These are phyloP conservation scores for Penicilliopsis zonata DNA, from an alignment of 495 filamentous ascomycete species.

Conservation along the genomic window DNA sequence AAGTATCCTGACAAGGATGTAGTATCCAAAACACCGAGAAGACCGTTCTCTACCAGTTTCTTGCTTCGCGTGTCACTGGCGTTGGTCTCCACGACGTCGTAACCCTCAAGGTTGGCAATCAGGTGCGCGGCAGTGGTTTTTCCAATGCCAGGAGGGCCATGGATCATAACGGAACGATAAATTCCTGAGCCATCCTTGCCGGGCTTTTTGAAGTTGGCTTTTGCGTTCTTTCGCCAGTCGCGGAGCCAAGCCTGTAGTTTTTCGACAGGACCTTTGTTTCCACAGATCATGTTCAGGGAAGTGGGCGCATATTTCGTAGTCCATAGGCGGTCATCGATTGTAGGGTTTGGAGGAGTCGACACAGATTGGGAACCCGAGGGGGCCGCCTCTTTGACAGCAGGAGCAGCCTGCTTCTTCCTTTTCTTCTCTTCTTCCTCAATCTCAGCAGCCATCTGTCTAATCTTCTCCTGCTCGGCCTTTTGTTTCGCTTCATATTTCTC, in stretches of 20 bases:
- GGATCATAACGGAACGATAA: constrained; percentile 78
- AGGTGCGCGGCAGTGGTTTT: constrained; percentile 97
- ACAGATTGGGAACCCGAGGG: constrained; percentile 8
- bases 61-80: constrained; percentile 97
- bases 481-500: constrained; percentile 71
- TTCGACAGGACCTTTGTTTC: constrained; percentile 86
- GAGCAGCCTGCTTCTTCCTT: constrained; percentile 29
- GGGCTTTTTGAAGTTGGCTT: constrained; percentile 60
- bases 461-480: constrained; percentile 66
- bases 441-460: constrained; percentile 62
- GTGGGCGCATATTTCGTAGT: constrained; percentile 92
- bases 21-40: constrained; percentile 83
- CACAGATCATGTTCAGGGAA: constrained; percentile 75
- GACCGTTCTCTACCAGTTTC: constrained; percentile 80
- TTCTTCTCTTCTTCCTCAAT: constrained; percentile 56
- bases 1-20: constrained; percentile 89
- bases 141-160: constrained; percentile 91
- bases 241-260: constrained; percentile 79
- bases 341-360: constrained; percentile 12
- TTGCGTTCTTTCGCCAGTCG: constrained; percentile 64
- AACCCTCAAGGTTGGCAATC: constrained; percentile 84
- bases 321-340: constrained; percentile 65
- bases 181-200: constrained; percentile 72
- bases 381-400: constrained; percentile 8
- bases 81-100: constrained; percentile 88